A percentile compares a stretch with the other conserved stretches of the same genome.
These are phyloP conservation scores for Candida arabinofermentans DNA, from an alignment of 805 yeast species.

Conservation along the genomic window DNA sequence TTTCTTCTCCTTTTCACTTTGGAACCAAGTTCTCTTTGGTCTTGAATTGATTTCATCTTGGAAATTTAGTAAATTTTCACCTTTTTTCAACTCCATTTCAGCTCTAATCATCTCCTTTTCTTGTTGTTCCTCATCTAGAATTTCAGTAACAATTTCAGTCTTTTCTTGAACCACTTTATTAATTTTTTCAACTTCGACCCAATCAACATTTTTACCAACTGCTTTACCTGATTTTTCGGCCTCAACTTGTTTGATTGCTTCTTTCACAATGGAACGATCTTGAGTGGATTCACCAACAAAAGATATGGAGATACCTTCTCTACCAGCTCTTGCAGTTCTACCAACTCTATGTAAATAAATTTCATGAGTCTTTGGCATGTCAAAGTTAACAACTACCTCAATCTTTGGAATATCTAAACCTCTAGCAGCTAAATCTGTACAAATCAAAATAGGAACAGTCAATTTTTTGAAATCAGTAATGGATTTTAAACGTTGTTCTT, in stretches of 20 bases:
- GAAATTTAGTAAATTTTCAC: conserved; percentile 77
- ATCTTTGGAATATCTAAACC: conserved; percentile 99
- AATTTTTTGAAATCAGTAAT: conserved; percentile 79
- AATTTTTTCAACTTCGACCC: conserved; percentile 75
- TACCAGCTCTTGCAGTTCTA: conserved; percentile 98
- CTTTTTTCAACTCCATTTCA: conserved; percentile 85
- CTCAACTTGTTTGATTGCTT: conserved; percentile 70
- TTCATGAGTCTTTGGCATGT: conserved; percentile 92
- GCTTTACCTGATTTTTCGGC: conserved; percentile 50
- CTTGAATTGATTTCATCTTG: conserved; percentile 80
- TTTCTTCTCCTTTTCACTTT: conserved; percentile 53
- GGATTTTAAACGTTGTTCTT: conserved; percentile 88
- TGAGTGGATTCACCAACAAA: conserved; percentile 89
- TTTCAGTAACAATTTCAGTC: conserved; percentile 61
- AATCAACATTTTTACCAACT: conserved; percentile 87
- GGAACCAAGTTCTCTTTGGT: conserved; percentile 97
- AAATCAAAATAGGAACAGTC: conserved; percentile 80
- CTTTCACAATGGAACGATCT: conserved; percentile 89
- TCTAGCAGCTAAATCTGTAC: conserved; percentile 98
- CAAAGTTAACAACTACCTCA: conserved; percentile 90
- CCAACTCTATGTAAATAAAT: conserved; percentile 96
- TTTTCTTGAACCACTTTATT: conserved; percentile 59
- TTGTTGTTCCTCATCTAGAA: conserved; percentile 80
- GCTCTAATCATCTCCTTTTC: conserved; percentile 85
- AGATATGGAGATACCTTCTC: conserved; percentile 90